phyloP scores from a whole-genome alignment of 1,284 basidiomycete species.

The Moesziomyces antarcticus region DNA sequence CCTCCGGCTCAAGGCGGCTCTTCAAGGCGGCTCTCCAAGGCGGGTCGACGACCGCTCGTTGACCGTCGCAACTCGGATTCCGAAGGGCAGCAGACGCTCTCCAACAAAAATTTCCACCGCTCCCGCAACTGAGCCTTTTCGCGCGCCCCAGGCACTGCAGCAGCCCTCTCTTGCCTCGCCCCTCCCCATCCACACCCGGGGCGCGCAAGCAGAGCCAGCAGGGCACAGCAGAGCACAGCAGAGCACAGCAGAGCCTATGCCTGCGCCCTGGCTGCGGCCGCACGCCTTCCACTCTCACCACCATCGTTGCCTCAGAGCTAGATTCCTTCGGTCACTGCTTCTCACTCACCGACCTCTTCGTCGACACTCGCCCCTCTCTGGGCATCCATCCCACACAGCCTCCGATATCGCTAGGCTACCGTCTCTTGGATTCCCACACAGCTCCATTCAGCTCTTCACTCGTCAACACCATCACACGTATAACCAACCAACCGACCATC shows the following conservation, averaged over 20 bases:
- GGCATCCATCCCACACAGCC: conserved; percentile 22
- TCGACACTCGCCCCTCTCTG: conserved; percentile 20
- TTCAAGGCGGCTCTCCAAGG: too few relatives aligned
- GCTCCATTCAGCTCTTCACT: conserved; percentile 29
- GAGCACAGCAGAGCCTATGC: too few relatives aligned
- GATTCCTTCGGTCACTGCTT: conserved; percentile 13
- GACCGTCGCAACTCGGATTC: too few relatives aligned
- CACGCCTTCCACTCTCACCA: conserved; percentile 28
- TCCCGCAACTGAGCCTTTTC: too few relatives aligned
- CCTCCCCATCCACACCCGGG: background rate
- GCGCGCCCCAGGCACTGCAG: too few relatives aligned
- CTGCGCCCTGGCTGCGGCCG: too few relatives aligned
- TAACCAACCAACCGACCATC: background rate
- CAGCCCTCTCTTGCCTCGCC: background rate
- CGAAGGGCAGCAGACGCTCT: too few relatives aligned
- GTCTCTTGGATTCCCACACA: conserved; percentile 2
- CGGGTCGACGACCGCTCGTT: too few relatives aligned
- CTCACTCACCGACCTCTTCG: background rate
- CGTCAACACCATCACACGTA: conserved; percentile 1
- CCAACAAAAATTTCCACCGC: too few relatives aligned
- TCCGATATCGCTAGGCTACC: conserved; percentile 55
- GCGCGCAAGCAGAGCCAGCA: too few relatives aligned
- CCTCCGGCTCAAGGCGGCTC: too few relatives aligned
- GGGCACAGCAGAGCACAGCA: too few relatives aligned
- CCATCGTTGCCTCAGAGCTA: conserved; percentile 6